Evolutionary conservation across 2,329 filamentous ascomycete species (phyloP).

Genomic region (Aspergillus nomiae): DNA sequence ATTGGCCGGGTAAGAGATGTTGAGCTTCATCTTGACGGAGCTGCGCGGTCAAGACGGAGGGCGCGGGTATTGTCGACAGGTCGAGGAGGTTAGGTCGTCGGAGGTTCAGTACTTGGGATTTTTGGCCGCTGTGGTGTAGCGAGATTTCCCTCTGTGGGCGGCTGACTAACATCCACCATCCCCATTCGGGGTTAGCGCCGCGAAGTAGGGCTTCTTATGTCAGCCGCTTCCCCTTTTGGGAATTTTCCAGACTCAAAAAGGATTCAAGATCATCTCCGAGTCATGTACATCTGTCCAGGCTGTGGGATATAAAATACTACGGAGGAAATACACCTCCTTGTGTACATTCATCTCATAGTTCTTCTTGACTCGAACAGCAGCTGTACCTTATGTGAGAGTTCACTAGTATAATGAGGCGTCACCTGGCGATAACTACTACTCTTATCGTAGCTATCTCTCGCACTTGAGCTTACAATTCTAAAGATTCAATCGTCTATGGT

Average conservation of each 20-base stretch:
- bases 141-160: constrained; percentile 41
- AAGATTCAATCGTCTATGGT: not conserved
- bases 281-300: too few species aligned
- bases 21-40: constrained; percentile 72
- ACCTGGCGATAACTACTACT: not conserved
- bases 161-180: constrained; percentile 39
- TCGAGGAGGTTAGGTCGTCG: constrained; percentile 40
- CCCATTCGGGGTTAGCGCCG: constrained; percentile 20
- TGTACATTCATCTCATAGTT: not conserved
- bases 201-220: constrained; percentile 29
- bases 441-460: not conserved
- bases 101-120: constrained; percentile 40
- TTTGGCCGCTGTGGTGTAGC: constrained; percentile 44
- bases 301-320: too few species aligned
- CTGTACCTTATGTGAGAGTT: not conserved
- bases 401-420: not conserved
- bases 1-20: constrained; percentile 92
- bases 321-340: too few species aligned
- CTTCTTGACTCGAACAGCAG: not conserved
- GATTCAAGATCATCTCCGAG: not conserved
- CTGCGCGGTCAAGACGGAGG: constrained; percentile 51
- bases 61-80: constrained; percentile 46
- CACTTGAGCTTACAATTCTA: not conserved
- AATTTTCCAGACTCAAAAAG: not conserved
- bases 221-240: constrained; percentile 18